Conservation (phyloP, 495 filamentous ascomycete species). For the Podospora pseudoanserina region DNA sequence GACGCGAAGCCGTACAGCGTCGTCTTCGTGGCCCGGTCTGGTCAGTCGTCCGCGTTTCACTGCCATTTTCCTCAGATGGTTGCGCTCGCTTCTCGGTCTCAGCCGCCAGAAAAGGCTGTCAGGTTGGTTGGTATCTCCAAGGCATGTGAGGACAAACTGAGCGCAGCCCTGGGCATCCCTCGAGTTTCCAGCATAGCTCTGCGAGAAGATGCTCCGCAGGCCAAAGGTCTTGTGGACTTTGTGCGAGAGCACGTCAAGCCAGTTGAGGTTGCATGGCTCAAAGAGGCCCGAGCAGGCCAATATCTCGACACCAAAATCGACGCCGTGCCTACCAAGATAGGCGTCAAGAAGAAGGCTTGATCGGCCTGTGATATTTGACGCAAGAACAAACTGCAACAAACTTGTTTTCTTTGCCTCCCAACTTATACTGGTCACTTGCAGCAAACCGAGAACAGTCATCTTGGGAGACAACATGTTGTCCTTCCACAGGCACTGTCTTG, state of each 20-base stretch:
- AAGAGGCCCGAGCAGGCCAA: constrained; percentile 20
- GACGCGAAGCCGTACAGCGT: constrained; percentile 21
- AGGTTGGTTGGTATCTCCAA: constrained; percentile 55
- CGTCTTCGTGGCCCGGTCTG: constrained; percentile 53
- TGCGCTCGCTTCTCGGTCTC: constrained; percentile 46
- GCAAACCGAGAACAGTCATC: background rate
- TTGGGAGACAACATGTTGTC: background rate
- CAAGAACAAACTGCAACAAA: background rate
- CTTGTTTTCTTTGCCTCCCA: background rate
- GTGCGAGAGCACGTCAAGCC: constrained; percentile 45
- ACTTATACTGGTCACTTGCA: background rate
- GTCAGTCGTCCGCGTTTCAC: constrained; percentile 48
- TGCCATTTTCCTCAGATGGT: constrained; percentile 59
- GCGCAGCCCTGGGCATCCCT: constrained; percentile 50
- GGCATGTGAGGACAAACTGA: constrained; percentile 49
- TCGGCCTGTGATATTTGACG: background rate
- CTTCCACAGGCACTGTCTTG: background rate
- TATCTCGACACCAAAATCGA: constrained; percentile 36
- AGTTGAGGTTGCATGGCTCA: constrained; percentile 32
- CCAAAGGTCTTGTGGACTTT: constrained; percentile 48
- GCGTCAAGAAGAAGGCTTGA: constrained; percentile 32
- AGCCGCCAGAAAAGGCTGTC: constrained; percentile 36
- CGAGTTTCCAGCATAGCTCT: constrained; percentile 58
- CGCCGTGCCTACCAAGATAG: constrained; percentile 37
- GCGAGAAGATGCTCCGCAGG: constrained; percentile 43